A percentile compares a stretch with the other conserved stretches of the same genome.
These are phyloP conservation scores for Urochloa ruziziensis DNA, from an alignment of 176 grass and related monocot genomes.

Conservation along the genomic window DNA sequence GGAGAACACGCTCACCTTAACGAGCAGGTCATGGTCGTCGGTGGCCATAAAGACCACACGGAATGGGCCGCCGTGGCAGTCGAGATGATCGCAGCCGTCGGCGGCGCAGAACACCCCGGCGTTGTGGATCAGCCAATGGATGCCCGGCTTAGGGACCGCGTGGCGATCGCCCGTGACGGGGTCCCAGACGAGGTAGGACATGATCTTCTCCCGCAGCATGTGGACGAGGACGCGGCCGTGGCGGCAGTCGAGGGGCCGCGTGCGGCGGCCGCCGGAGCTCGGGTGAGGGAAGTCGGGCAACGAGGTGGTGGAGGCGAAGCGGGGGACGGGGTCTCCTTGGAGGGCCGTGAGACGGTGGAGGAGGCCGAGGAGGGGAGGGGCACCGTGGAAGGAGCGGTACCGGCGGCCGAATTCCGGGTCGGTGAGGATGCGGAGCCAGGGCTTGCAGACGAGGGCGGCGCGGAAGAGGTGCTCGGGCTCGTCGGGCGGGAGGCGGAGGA, in stretches of 20 bases:
- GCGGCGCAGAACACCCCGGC: not conserved
- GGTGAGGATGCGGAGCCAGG: no score
- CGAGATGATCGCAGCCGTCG: not conserved
- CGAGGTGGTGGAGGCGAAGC: not conserved
- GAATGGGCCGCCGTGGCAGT: not conserved
- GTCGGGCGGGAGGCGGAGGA: no score
- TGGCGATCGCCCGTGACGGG: not conserved
- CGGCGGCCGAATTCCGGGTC: conserved; percentile 8
- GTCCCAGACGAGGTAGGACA: not conserved
- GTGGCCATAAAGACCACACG: not conserved
- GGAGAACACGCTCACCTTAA: not conserved
- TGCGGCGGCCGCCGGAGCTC: no score
- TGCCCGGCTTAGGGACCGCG: not conserved
- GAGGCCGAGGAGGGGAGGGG: not conserved
- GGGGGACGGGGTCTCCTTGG: not conserved
- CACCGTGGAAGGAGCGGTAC: not conserved
- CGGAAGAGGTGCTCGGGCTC: no score
- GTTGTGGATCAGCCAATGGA: not conserved
- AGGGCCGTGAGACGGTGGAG: not conserved
- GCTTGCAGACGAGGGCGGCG: no score
- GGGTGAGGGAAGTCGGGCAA: not conserved
- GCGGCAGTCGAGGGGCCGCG: not conserved
- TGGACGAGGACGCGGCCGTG: not conserved
- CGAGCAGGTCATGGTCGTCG: not conserved
- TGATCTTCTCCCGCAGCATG: no score